Evolutionary conservation across 345 rosid species (phyloP), one percentile per base, ranked within the genome.

Genomic region (Ricinus communis): DNA sequence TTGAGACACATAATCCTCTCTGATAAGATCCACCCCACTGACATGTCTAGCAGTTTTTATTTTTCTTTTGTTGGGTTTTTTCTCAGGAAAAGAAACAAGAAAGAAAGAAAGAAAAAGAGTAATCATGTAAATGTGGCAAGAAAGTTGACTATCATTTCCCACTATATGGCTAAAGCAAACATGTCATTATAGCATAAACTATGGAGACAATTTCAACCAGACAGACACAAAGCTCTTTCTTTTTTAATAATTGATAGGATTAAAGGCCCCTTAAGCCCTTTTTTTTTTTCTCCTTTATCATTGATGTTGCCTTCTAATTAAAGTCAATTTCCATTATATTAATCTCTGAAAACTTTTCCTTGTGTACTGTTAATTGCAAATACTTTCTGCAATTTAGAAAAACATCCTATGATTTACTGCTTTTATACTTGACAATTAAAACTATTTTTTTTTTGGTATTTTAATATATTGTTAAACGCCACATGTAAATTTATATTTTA

Each of bases 81-180:
- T 14, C 45, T 13, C 33, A 8, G 12, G 4, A 0, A 7, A 22
- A 33, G 6, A 33, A 33, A 2, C 38, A 13, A 31, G 5, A 3
- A 7, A 71, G 27, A 49, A 71, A 68, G 24, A n/a, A 5, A 24
- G 28, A 71, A 27, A 71, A 30, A 33, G 70, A 70, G 69, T 43
- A 76, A 75, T 80, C 68, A 81, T 79, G 64, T 30, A 25, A 31
- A 69, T 60, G 76, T 57, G 72, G 70, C 45, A 78, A 78, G 76
- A 80, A 80, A 80, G 82, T 73, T 80, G 83, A 80, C 81, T 43
- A 74, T 68, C 65, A 78, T 79, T 71, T 74, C 76, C 75, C 72
- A 72, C 83, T 28, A 73, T 60, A 54, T 69, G 67, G 70, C 74
- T 49, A 75, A 77, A 77, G 75, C 77, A 71, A 69, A 61, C 61